Base-by-base conservation (phyloP, 2,329 filamentous ascomycete genomes). In the Coleophoma crateriformis region DNA sequence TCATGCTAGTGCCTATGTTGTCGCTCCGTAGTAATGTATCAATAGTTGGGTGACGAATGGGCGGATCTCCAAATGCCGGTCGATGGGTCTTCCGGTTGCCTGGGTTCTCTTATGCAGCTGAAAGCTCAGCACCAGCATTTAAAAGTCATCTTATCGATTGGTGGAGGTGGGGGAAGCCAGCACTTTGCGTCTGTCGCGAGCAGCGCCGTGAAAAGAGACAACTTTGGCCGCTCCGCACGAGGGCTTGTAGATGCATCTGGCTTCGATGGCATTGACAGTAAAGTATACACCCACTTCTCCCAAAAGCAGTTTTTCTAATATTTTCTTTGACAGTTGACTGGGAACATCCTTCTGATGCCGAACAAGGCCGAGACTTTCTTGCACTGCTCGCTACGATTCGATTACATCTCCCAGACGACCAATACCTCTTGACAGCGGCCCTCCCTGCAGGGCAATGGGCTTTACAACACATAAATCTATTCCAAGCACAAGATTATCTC, bases 181-280 rank as follows among this genome's bases (percentile, higher is more conserved):
- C 75, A 81, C 46, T 92, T 89, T 59, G 79, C 87, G 6, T 64
- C 72, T 17, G 84, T 90, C 42, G 86, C 88, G 19, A 74, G 76
- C 39, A 79, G 76, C 63, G 73, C 79, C 22, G 64, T 77, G 11
- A 68, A 77, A 4, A 74, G 87, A 50, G 81, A 88, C 59, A 85
- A 78, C 58, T 91, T 94, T 72, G 86, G 81, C 15, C 74, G 77
- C 50, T 85, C 84, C 8, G 85, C 85, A 11, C 73, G 77, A 52
- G 78, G 75, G 3, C 69, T 94, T 42, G 80, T 91, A 13, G 80
- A 88, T 53, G 78, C 82, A 20, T 90, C 84, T 46, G 83, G 81
- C 1, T 74, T 89, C 10, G 84, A 89, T 62, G 85, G 85, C 20
- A 84, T 94, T 55, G 88, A 94, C 64, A 83, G 88, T 91, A 71